A percentile compares a stretch with the other conserved stretches of the same genome.
Evolutionary conservation across 2,329 filamentous ascomycete species (phyloP).

Genomic region (Dothiorella sarmentorum): DNA sequence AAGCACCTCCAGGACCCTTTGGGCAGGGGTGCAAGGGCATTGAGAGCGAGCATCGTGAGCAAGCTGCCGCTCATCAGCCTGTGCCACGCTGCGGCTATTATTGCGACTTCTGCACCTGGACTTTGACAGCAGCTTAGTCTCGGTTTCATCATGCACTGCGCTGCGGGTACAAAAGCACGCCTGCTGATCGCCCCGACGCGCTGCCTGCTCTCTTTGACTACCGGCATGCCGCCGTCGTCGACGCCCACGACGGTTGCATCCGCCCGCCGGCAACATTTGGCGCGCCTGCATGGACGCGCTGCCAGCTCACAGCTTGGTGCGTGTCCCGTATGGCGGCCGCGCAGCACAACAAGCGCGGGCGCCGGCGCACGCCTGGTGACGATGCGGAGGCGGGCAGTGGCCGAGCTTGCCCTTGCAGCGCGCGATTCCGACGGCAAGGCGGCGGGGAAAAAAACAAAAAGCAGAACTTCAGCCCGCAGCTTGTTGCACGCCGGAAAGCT

Average conservation of each 20-base stretch:
- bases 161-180: conserved; percentile 6
- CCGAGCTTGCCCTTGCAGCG: conserved; percentile 19
- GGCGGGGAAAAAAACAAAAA: conserved; percentile 24
- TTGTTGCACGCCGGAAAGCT: neutral
- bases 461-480: neutral
- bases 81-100: conserved; percentile 4
- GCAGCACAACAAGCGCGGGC: conserved; percentile 4
- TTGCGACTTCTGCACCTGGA: neutral
- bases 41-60: too few relatives aligned
- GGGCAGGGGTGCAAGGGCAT: neutral
- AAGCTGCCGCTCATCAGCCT: neutral
- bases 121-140: neutral
- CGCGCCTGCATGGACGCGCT: conserved; percentile 5
- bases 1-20: conserved; percentile 1
- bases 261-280: conserved; percentile 10
- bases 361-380: conserved; percentile 3
- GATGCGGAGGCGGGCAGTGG: conserved; percentile 22
- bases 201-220: conserved; percentile 8
- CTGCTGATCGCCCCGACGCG: conserved; percentile 5
- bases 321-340: neutral
- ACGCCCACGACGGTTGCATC: conserved; percentile 7
- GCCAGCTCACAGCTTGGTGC: conserved; percentile 13
- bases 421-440: conserved; percentile 25
- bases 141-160: conserved; percentile 8
- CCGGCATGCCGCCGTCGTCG: conserved; percentile 16